phyloP scores from a whole-genome alignment of 2,329 filamentous ascomycete genomes.

The Fusarium marasasianum region DNA sequence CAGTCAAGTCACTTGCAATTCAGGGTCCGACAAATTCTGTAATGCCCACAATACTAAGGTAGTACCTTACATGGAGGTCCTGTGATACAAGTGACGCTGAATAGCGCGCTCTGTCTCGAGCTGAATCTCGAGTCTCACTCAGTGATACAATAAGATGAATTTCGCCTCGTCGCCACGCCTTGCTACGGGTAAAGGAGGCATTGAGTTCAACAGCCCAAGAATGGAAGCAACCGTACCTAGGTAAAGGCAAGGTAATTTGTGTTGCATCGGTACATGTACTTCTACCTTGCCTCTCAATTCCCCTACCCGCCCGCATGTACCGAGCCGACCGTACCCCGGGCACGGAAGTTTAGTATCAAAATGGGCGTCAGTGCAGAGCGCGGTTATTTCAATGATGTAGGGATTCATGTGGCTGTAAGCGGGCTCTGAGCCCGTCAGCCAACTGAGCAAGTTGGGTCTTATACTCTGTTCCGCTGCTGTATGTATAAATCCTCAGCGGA shows the following conservation, averaged over 20 bases:
- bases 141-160: slow-evolving; percentile 5
- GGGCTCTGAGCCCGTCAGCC: neutral
- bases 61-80: neutral
- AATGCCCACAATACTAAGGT: neutral
- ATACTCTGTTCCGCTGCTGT: neutral
- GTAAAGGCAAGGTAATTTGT: neutral
- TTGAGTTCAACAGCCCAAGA: neutral
- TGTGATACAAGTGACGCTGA: neutral
- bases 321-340: slow-evolving; percentile 12
- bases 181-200: slow-evolving; percentile 33
- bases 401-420: neutral
- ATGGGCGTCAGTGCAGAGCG: slow-evolving; percentile 9
- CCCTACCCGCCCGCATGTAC: slow-evolving; percentile 15
- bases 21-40: slow-evolving; percentile 15
- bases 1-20: slow-evolving; percentile 12
- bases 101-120: neutral
- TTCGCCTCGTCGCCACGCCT: neutral
- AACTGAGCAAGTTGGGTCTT: neutral
- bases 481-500: neutral
- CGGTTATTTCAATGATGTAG: slow-evolving; percentile 10
- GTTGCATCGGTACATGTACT: neutral
- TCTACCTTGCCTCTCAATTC: neutral
- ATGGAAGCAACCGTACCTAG: neutral
- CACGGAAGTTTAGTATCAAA: slow-evolving; percentile 17
- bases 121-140: neutral